Evolutionary conservation across 2,329 filamentous ascomycete species (phyloP).

Genomic region (Blastomyces silverae): DNA sequence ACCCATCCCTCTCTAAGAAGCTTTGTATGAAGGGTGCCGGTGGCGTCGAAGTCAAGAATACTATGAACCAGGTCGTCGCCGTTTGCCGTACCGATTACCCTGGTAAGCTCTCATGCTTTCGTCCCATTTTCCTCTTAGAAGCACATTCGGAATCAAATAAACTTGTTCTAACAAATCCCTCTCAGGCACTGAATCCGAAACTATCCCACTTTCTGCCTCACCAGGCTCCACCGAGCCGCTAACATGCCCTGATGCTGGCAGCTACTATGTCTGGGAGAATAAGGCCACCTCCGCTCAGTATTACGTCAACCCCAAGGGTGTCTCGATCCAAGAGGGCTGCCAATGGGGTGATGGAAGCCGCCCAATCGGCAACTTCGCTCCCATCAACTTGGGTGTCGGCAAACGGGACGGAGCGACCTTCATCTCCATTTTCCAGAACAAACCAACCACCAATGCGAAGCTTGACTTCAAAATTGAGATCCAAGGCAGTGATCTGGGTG

Average conservation of each 20-base stretch:
- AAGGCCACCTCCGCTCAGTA: constrained; percentile 82
- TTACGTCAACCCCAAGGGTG: constrained; percentile 84
- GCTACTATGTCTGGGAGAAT: constrained; percentile 73
- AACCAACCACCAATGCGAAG: constrained; percentile 60
- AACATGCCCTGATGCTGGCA: constrained; percentile 64
- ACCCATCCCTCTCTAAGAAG: constrained; percentile 53
- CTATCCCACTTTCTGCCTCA: constrained; percentile 61
- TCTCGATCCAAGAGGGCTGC: constrained; percentile 62
- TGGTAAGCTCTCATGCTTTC: constrained; percentile 44
- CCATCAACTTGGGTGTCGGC: constrained; percentile 77
- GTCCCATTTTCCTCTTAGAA: neutral
- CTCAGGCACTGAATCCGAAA: constrained; percentile 69
- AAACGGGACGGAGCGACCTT: constrained; percentile 63
- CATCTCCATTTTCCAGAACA: constrained; percentile 78
- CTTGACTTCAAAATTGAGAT: constrained; percentile 78
- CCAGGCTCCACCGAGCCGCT: constrained; percentile 57
- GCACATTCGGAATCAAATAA: neutral
- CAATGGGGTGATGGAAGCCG: constrained; percentile 61
- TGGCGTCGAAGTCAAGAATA: constrained; percentile 68
- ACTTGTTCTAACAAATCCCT: constrained; percentile 11
- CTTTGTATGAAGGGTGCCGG: constrained; percentile 70
- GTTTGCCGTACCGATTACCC: constrained; percentile 97
- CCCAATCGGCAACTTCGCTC: constrained; percentile 73
- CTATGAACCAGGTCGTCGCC: constrained; percentile 57
- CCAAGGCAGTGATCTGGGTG: constrained; percentile 54